phyloP scores from a whole-genome alignment of 352 stramenopile species.

The Globisporangium iwayamae region DNA sequence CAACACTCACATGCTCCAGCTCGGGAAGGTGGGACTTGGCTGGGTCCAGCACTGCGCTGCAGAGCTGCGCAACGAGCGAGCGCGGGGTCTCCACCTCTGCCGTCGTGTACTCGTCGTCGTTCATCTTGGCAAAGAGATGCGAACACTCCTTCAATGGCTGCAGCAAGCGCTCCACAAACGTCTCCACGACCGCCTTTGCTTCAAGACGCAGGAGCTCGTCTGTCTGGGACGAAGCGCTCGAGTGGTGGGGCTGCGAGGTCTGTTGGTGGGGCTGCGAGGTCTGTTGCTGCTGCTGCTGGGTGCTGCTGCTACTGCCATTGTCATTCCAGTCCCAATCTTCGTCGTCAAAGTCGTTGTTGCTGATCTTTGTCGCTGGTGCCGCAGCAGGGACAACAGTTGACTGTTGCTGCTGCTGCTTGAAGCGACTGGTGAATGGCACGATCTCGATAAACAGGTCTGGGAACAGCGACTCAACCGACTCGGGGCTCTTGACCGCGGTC shows the following conservation, averaged over 20 bases:
- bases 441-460: slow-evolving; percentile 32
- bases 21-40: slow-evolving; percentile 26
- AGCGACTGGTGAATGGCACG: slow-evolving; percentile 20
- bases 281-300: background rate
- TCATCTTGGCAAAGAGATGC: slow-evolving; percentile 46
- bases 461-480: slow-evolving; percentile 26
- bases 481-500: slow-evolving; percentile 22
- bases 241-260: slow-evolving; percentile 12
- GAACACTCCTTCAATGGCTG: slow-evolving; percentile 56
- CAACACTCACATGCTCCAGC: slow-evolving; percentile 43
- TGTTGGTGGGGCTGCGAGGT: slow-evolving; percentile 14
- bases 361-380: background rate
- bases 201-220: slow-evolving; percentile 29
- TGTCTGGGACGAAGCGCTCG: slow-evolving; percentile 8
- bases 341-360: slow-evolving; percentile 19
- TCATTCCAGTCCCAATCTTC: slow-evolving; percentile 76
- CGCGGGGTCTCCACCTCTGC: slow-evolving; percentile 14
- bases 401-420: slow-evolving; percentile 4
- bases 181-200: slow-evolving; percentile 34
- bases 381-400: background rate
- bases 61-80: slow-evolving; percentile 51
- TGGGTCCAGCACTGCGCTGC: slow-evolving; percentile 33
- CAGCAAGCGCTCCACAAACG: slow-evolving; percentile 39
- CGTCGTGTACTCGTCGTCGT: slow-evolving; percentile 20
- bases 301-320: background rate